Evolutionary conservation across 495 filamentous ascomycete species (phyloP).

Genomic region (Aspergillus baeticus): DNA sequence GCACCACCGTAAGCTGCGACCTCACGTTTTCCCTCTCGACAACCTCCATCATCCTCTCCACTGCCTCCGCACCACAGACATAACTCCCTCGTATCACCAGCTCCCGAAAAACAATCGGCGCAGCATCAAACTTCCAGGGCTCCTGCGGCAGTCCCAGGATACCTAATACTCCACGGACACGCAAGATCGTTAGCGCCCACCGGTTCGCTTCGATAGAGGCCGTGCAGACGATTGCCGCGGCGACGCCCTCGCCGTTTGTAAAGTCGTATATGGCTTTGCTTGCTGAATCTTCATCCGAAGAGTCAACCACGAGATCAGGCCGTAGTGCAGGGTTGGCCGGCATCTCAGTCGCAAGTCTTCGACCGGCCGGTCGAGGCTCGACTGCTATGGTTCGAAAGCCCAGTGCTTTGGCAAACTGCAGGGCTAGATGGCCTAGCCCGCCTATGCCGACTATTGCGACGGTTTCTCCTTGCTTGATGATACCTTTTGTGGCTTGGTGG

Average conservation of each 20-base stretch:
- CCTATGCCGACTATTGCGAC: slow-evolving; percentile 52
- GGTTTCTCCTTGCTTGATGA: slow-evolving; percentile 30
- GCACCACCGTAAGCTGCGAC: slow-evolving; percentile 11
- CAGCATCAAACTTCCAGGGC: slow-evolving; percentile 6
- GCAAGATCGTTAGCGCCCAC: slow-evolving; percentile 7
- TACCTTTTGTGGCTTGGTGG: neutral
- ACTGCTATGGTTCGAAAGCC: slow-evolving; percentile 31
- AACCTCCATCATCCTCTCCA: slow-evolving; percentile 12
- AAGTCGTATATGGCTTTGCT: neutral
- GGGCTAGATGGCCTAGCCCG: slow-evolving; percentile 53
- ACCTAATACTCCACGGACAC: slow-evolving; percentile 2
- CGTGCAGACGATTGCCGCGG: slow-evolving; percentile 5
- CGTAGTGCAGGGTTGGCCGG: no score
- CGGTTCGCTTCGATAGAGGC: slow-evolving; percentile 1
- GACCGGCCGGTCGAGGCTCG: slow-evolving; percentile 1
- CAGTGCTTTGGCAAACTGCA: slow-evolving; percentile 53
- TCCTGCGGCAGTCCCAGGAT: slow-evolving; percentile 7
- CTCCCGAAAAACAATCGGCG: slow-evolving; percentile 5
- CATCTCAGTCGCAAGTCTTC: no score
- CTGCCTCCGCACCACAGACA: slow-evolving; percentile 3
- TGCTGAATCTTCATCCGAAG: neutral
- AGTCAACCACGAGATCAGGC: no score
- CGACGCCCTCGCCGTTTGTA: slow-evolving; percentile 1
- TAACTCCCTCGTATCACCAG: slow-evolving; percentile 4
- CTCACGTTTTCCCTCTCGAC: neutral